phyloP scores from a whole-genome alignment of 2,329 filamentous ascomycete species.

The Colletotrichum musae region DNA sequence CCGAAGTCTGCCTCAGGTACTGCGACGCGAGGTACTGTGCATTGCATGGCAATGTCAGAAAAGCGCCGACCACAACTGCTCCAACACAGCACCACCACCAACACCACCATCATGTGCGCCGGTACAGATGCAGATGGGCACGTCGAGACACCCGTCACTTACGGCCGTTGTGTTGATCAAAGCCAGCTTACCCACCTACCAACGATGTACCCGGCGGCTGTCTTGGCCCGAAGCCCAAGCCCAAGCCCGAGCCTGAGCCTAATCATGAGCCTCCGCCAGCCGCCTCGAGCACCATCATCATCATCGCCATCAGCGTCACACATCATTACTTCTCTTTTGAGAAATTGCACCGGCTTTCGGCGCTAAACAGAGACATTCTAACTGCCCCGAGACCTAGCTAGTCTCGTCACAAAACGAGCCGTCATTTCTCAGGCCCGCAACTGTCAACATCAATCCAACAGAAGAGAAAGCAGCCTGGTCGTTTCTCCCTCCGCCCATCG shows the following conservation, averaged over 20 bases:
- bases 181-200: no score
- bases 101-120: no score
- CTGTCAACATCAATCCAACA: neutral
- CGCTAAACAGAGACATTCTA: slow-evolving; percentile 34
- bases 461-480: slow-evolving; percentile 4
- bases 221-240: slow-evolving; percentile 1
- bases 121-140: neutral
- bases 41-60: neutral
- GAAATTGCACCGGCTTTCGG: neutral
- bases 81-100: neutral
- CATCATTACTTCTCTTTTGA: neutral
- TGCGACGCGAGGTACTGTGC: neutral
- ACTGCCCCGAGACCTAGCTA: slow-evolving; percentile 22
- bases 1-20: no score
- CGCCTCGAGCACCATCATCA: neutral
- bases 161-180: slow-evolving; percentile 14
- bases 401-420: slow-evolving; percentile 22
- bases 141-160: slow-evolving; percentile 6
- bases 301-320: neutral
- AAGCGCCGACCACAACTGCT: slow-evolving; percentile 5
- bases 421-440: slow-evolving; percentile 1
- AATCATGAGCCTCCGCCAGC: no score
- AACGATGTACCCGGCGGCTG: neutral
- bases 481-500: slow-evolving; percentile 2
- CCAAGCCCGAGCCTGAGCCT: neutral